These are phyloP conservation scores for Leccinum ochraceum DNA, from an alignment of 768 basidiomycete genomes.

Conservation along the genomic window DNA sequence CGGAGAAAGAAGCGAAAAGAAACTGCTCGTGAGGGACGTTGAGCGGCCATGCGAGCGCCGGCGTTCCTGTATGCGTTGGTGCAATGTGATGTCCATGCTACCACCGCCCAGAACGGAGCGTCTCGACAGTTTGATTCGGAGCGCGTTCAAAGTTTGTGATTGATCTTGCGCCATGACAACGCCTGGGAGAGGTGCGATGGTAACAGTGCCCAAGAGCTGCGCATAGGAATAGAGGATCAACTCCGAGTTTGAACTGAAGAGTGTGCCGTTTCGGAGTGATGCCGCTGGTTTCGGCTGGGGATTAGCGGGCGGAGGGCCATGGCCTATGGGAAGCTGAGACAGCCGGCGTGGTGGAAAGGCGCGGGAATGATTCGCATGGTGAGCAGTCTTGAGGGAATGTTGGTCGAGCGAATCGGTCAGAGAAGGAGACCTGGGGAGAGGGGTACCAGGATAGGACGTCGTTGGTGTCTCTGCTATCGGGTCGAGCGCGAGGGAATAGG, in stretches of 20 bases:
- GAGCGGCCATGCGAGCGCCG: conserved; percentile 49
- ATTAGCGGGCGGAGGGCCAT: conserved; percentile 35
- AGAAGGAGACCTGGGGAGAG: conserved; percentile 31
- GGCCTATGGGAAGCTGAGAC: conserved; percentile 49
- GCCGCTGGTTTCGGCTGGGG: conserved; percentile 15
- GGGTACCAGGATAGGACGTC: conserved; percentile 39
- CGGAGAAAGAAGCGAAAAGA: conserved; percentile 50
- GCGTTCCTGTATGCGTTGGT: conserved; percentile 23
- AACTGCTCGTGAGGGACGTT: conserved; percentile 50
- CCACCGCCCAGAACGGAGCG: conserved; percentile 56
- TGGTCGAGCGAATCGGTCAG: conserved; percentile 31
- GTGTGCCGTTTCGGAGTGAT: conserved; percentile 42
- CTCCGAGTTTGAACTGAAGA: conserved; percentile 56
- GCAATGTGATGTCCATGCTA: conserved; percentile 73
- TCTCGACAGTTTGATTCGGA: conserved; percentile 53
- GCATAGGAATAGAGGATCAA: conserved; percentile 85
- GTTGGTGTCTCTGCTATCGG: conserved; percentile 47
- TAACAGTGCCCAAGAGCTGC: conserved; percentile 69
- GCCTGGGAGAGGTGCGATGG: conserved; percentile 52
- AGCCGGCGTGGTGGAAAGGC: conserved; percentile 33
- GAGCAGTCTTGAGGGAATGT: conserved; percentile 24
- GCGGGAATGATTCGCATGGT: conserved; percentile 39
- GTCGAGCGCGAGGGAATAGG: conserved; percentile 50
- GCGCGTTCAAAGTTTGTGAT: conserved; percentile 41
- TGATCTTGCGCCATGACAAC: conserved; percentile 46